Evolutionary conservation across 345 rosid species (phyloP), one percentile per base, ranked within the genome.

Genomic region (Arabidopsis suecica): DNA sequence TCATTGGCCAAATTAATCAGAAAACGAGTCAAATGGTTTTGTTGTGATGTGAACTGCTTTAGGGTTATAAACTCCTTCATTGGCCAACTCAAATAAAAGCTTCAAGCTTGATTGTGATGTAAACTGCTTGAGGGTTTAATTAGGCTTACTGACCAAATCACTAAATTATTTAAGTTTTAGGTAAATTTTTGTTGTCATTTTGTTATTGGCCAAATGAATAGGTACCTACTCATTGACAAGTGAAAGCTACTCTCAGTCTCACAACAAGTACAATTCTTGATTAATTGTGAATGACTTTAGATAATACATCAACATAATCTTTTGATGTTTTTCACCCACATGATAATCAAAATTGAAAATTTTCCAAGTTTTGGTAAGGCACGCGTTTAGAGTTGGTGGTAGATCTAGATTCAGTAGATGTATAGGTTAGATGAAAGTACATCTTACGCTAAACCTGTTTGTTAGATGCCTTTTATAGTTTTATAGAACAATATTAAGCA

Each of bases 361-460:
- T 14, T 61, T 71, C 25, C 9, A 23, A 50, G 62, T 28, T 73
- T 65, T 55, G 58, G 71, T 65, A 56, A 34, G 65, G 58, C 49
- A 73, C 77, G 9, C 57, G 64, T 30, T 73, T 64, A 56, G 71
- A 73, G 49, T 65, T 65, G 71, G 71, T 65, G 3, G 18, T 34
- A 9, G 37, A 34, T 20, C 51, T 37, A 32, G 33, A 55, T 33
- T 32, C 37, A 12, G 9, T 44, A n/a, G 28, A 30, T 41, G 14
- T 23, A 23, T 53, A 53, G 20, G 73, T 44, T 73, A 53, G 47
- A 73, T 64, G 57, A 65, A 62, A 64, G 49, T 73, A 53, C 77
- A 42, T 63, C 5, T 9, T 44, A 44, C 68, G 25, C 40, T 28
- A 62, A 42, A 28, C 37, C 22, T 62, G 7, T 18, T 40, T 25